Base-by-base conservation (phyloP, 108 stramenopile genomes). In the Stephanodiscus triporus region DNA sequence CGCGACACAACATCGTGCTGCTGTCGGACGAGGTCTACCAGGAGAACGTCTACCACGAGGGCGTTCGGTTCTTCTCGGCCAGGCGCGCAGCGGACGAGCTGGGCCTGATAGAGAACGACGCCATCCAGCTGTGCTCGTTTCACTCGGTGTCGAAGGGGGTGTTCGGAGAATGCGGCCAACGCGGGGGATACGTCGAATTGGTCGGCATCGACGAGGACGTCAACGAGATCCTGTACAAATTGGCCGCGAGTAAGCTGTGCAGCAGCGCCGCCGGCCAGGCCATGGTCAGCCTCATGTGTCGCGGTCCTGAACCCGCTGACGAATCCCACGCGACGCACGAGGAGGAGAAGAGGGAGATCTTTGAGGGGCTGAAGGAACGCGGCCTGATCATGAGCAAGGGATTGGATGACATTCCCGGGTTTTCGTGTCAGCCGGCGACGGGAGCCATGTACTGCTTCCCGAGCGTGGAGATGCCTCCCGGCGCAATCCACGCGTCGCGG, bases 361-460 rank as follows among this genome's bases (percentile, higher is more conserved):
- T 89, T 71, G 87, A 90, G 45, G 76, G 87, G 17, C 72, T 94
- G 36, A 81, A 80, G 61, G 74, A 85, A 11, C 88, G 98, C 29
- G 91, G 97, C 9, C 80, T 70, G 57, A 67, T 82, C 36, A 78
- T 99, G 34, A 88, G 84, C 47, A 77, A 87, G 19, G 97, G 95
- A 17, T 84, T 99, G 54, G 94, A 98, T 75, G 63, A 56, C 20
- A 86, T 98, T 64, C 87, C 92, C 13, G 99, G 99, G 30, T 91
- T 99, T 56, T 75, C 83, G 14, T 99, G 99, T 72, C 82, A 93
- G 57, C 87, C 88, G 66, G 91, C 96, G 13, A 89, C 97, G 47
- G 99, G 98, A 2, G 95, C 97, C 47, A 95, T 99, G 95, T 99
- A 99, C 85, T 90, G 90, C 55, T 99, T 99, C 72, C 98, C 98